phyloP scores from a whole-genome alignment of 345 rosid genomes.

The Zanthoxylum bungeanum region DNA sequence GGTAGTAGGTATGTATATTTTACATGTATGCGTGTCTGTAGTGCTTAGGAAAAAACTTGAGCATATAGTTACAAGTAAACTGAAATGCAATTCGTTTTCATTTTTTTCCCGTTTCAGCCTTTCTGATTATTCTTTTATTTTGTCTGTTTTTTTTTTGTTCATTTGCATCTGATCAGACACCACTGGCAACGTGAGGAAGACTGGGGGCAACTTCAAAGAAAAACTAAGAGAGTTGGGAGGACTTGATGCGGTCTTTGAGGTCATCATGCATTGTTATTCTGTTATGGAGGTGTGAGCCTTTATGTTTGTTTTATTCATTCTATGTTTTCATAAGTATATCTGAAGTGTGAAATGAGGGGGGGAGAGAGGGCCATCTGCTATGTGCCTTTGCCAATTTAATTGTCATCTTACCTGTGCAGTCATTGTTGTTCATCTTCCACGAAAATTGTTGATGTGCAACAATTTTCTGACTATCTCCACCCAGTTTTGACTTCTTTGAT shows the following conservation, averaged over 20 bases:
- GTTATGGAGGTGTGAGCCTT: slow-evolving; percentile 87
- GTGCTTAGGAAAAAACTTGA: no score
- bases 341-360: not conserved
- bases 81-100: not conserved
- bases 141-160: slow-evolving; percentile 14
- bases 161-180: slow-evolving; percentile 47
- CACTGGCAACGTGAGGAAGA: slow-evolving; percentile 74
- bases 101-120: slow-evolving; percentile 1
- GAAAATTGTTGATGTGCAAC: not conserved
- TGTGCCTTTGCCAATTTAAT: not conserved
- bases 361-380: not conserved
- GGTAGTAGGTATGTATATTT: not conserved
- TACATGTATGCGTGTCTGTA: no score
- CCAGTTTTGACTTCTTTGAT: not conserved
- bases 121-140: slow-evolving; percentile 19
- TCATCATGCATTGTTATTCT: slow-evolving; percentile 70
- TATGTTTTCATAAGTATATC: slow-evolving; percentile 19
- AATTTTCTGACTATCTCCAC: not conserved
- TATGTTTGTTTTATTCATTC: slow-evolving; percentile 38
- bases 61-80: not conserved
- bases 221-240: slow-evolving; percentile 87
- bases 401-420: not conserved
- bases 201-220: slow-evolving; percentile 88
- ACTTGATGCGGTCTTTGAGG: slow-evolving; percentile 94
- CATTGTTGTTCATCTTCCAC: not conserved